Conservation (phyloP, 306 rosid species). For the Begonia loranthoides region DNA sequence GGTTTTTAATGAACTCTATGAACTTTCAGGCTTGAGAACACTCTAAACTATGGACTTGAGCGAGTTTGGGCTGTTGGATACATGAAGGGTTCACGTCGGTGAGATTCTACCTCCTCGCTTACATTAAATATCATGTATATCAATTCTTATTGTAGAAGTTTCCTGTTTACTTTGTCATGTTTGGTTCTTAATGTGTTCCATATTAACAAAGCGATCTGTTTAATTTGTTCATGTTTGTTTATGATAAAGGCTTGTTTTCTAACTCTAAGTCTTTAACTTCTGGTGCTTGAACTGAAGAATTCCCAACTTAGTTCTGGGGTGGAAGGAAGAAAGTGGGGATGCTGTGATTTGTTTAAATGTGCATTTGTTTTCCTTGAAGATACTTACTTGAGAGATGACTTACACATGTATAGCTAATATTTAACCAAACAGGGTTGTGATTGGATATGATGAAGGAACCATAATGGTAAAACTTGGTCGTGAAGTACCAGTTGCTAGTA, state of each 20-base stretch:
- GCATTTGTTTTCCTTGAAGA: not conserved
- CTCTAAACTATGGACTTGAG: slow-evolving; percentile 92
- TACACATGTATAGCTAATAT: not conserved
- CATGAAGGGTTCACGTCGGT: slow-evolving; percentile 95
- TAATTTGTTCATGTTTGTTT: not conserved
- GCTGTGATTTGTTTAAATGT: slow-evolving; percentile 3
- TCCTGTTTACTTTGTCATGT: not conserved
- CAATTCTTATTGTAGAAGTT: not conserved
- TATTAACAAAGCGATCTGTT: not conserved
- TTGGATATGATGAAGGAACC: slow-evolving; percentile 98
- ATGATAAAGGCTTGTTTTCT: not conserved
- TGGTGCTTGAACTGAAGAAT: not conserved
- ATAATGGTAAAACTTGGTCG: slow-evolving; percentile 99
- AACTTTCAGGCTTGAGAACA: slow-evolving; percentile 86
- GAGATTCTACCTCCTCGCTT: slow-evolving; percentile 16
- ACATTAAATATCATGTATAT: slow-evolving; percentile 2
- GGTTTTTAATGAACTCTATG: not conserved
- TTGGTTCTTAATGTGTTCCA: not conserved
- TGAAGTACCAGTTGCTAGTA: slow-evolving; percentile 96
- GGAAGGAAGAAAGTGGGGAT: not conserved
- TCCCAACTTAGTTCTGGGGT: not conserved
- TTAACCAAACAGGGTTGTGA: slow-evolving; percentile 61
- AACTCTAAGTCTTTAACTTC: not conserved
- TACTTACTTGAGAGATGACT: slow-evolving; percentile 1
- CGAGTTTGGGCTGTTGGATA: slow-evolving; percentile 99